These are phyloP conservation scores for Fistulina hepatica DNA, from an alignment of 1,284 basidiomycete genomes.

Conservation along the genomic window DNA sequence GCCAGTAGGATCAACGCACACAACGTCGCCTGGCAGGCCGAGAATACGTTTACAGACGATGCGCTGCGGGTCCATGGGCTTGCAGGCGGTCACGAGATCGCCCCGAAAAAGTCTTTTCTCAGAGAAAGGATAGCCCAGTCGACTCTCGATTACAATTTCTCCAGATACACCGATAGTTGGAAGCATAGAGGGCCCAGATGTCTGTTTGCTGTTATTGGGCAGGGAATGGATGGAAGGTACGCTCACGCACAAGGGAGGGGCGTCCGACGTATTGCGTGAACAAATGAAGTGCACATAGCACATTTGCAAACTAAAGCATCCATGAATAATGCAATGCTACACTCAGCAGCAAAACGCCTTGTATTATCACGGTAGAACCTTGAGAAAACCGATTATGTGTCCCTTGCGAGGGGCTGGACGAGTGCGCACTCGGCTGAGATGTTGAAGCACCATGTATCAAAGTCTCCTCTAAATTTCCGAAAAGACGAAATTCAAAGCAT, in stretches of 20 bases:
- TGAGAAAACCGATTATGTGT: no score
- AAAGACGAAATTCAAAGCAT: no score
- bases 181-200: conserved; percentile 78
- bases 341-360: no score
- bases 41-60: conserved; percentile 87
- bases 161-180: conserved; percentile 60
- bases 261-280: neutral
- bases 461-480: no score
- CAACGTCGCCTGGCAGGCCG: conserved; percentile 80
- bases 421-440: no score
- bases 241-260: neutral
- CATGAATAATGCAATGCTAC: no score
- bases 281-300: neutral
- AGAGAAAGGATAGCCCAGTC: conserved; percentile 42
- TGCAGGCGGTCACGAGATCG: conserved; percentile 71
- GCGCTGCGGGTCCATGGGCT: conserved; percentile 60
- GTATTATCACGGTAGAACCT: no score
- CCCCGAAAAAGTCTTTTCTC: conserved; percentile 55
- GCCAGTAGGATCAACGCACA: conserved; percentile 83
- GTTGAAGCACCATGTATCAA: no score
- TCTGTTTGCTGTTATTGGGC: no score
- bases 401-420: no score
- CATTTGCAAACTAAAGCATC: neutral
- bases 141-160: conserved; percentile 55
- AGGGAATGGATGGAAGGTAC: neutral